A percentile compares a stretch with the other conserved stretches of the same genome.
Evolutionary conservation across 352 stramenopile species (phyloP).

Genomic region (Ochromonadaceae sp.): DNA sequence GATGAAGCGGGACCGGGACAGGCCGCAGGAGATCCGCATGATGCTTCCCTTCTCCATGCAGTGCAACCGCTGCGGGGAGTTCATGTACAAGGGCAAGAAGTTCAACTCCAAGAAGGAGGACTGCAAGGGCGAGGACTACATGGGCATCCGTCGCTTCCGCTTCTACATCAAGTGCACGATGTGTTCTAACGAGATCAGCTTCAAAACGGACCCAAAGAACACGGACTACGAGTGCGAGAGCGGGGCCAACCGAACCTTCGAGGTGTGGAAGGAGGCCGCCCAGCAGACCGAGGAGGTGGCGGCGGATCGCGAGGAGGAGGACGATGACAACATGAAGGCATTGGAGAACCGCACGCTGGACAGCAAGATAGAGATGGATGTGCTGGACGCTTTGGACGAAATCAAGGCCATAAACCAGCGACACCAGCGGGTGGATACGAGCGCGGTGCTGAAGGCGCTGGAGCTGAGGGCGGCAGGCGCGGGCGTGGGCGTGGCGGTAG

Average conservation of each 20-base stretch:
- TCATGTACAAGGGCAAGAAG: slow-evolving; percentile 98
- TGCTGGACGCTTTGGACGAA: slow-evolving; percentile 93
- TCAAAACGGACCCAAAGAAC: slow-evolving; percentile 96
- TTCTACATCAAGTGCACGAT: slow-evolving; percentile 96
- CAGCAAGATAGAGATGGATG: slow-evolving; percentile 96
- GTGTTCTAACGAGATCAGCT: slow-evolving; percentile 84
- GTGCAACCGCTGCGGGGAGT: slow-evolving; percentile 88
- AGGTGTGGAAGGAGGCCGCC: slow-evolving; percentile 79
- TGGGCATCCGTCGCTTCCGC: slow-evolving; percentile 58
- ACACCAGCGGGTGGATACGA: slow-evolving; percentile 71
- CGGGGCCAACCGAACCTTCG: slow-evolving; percentile 90
- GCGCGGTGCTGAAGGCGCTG: slow-evolving; percentile 35
- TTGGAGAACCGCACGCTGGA: slow-evolving; percentile 95
- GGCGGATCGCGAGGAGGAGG: slow-evolving; percentile 66
- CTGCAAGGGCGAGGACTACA: slow-evolving; percentile 84
- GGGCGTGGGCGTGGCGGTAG: slow-evolving; percentile 12
- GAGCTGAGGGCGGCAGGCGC: slow-evolving; percentile 20
- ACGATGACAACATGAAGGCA: slow-evolving; percentile 86
- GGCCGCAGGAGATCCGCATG: slow-evolving; percentile 92
- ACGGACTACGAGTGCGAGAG: slow-evolving; percentile 91
- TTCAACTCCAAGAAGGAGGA: slow-evolving; percentile 98
- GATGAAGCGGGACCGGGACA: slow-evolving; percentile 74
- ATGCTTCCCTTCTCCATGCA: slow-evolving; percentile 98
- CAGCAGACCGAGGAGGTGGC: slow-evolving; percentile 48
- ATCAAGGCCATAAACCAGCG: slow-evolving; percentile 92